Evolutionary conservation across 805 yeast species (phyloP), one percentile per base, ranked within the genome.

Genomic region (Metschnikowia proteae): DNA sequence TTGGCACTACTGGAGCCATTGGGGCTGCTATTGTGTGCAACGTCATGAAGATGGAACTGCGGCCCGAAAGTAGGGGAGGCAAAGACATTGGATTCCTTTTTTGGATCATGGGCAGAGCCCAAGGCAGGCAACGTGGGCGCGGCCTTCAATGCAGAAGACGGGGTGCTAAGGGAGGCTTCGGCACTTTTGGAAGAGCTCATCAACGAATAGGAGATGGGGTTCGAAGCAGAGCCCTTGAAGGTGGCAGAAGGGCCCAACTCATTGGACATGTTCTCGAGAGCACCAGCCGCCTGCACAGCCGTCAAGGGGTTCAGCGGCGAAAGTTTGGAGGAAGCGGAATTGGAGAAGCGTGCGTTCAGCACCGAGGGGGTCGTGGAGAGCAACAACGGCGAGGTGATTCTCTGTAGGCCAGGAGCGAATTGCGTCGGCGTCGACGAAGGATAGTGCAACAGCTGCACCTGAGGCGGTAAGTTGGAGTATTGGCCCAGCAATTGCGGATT

Each of bases 401-500:
- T 64, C 51, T 79, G 78, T 45, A 83, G 64, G 38, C 83, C 83
- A 0, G 85, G 81, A 29, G 85, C 86, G 71, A 81, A 83, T 58
- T 82, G 86, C 1, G 86, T 78, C 11, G 88, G 88, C 1, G 86
- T 82, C 0, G 86, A 81, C 3, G 81, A 71, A 5, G 88, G 88
- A 59, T 82, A 82, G 62, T 82, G 84, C 37, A 80, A 64, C 22
- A 83, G 82, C 60, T 80, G 83, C 17, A 77, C 79, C 43, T 56
- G 58, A 26, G 50, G 58, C 7, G 58, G 58, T 30, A 60, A 50
- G 26, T 64, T 67, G 27, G 55, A 52, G 32, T 59, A 43, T 45
- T 56, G 63, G 48, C 58, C 59, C 48, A 7, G 45, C 27, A 44
- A 33, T 41, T 45, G 58, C 56, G 11, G 60, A 26, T 48, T 45